A percentile compares a stretch with the other conserved stretches of the same genome.
These are phyloP conservation scores for Mrakia frigida DNA, from an alignment of 768 basidiomycete species.

Conservation along the genomic window DNA sequence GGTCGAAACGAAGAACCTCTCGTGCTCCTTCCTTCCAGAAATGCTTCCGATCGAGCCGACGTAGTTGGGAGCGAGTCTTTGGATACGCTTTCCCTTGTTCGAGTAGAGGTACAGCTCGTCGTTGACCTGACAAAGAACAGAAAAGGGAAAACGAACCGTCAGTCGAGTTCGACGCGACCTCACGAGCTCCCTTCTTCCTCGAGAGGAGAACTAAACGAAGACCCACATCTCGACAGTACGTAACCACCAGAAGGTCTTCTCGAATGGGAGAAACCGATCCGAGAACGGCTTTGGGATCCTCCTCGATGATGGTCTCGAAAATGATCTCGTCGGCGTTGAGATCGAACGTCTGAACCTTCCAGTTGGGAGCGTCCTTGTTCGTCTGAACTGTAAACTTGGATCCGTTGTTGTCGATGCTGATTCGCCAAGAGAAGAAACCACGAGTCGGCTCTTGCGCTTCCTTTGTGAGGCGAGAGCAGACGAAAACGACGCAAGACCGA, in stretches of 20 bases:
- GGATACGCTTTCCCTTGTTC: slow-evolving; percentile 52
- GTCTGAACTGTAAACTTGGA: slow-evolving; percentile 61
- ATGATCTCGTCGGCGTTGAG: slow-evolving; percentile 49
- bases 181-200: no score
- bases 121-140: slow-evolving; percentile 54
- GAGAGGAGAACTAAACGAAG: background rate
- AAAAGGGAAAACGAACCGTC: background rate
- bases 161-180: background rate
- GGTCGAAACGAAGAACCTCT: slow-evolving; percentile 56
- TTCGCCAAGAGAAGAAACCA: no score
- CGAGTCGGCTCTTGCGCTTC: background rate
- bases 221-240: slow-evolving; percentile 69
- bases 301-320: slow-evolving; percentile 61
- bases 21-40: slow-evolving; percentile 51
- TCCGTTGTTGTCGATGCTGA: slow-evolving; percentile 63
- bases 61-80: slow-evolving; percentile 59
- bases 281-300: slow-evolving; percentile 60
- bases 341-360: slow-evolving; percentile 64
- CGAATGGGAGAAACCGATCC: slow-evolving; percentile 52
- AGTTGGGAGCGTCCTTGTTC: slow-evolving; percentile 60
- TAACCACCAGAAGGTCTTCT: slow-evolving; percentile 55
- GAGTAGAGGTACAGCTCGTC: slow-evolving; percentile 70
- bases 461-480: no score
- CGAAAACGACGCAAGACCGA: background rate
- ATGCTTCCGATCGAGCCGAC: slow-evolving; percentile 60